Conservation (phyloP, 306 rosid species). For the Gastrolobium villosum region DNA sequence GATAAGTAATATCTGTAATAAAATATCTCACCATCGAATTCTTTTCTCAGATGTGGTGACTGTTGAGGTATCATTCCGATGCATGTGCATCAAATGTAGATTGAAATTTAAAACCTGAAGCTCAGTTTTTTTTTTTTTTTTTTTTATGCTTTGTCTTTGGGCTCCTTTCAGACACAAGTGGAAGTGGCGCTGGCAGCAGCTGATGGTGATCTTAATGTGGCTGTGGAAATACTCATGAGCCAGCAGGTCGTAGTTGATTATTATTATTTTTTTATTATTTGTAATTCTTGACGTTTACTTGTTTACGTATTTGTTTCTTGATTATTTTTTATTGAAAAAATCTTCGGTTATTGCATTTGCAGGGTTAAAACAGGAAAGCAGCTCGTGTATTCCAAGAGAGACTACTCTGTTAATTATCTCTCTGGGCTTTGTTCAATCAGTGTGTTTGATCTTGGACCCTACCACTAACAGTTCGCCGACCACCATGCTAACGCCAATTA, state of each 20-base stretch:
- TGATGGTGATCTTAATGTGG: slow-evolving; percentile 89
- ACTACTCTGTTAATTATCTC: slow-evolving; percentile 23
- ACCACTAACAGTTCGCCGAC: slow-evolving; percentile 41
- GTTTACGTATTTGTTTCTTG: background rate
- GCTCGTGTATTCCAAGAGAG: slow-evolving; percentile 33
- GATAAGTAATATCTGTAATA: slow-evolving; percentile 1
- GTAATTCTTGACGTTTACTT: background rate
- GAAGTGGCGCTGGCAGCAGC: slow-evolving; percentile 99
- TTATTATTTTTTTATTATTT: background rate
- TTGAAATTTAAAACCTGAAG: slow-evolving; percentile 24
- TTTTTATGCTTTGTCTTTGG: slow-evolving; percentile 45
- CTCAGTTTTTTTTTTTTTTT: slow-evolving; percentile 35
- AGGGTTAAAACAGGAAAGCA: slow-evolving; percentile 58
- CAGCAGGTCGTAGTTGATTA: slow-evolving; percentile 74
- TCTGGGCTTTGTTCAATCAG: slow-evolving; percentile 23
- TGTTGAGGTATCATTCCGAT: slow-evolving; percentile 25
- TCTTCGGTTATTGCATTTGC: slow-evolving; percentile 48
- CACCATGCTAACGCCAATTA: slow-evolving; percentile 42
- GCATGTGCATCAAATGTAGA: slow-evolving; percentile 38
- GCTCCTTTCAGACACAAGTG: slow-evolving; percentile 86
- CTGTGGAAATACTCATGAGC: slow-evolving; percentile 96
- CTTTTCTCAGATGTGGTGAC: background rate
- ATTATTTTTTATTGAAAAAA: slow-evolving; percentile 3
- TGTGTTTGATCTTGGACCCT: slow-evolving; percentile 39
- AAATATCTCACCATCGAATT: background rate